phyloP scores from a whole-genome alignment of 2,329 filamentous ascomycete species.

The Ambrosiella cleistominuta region DNA sequence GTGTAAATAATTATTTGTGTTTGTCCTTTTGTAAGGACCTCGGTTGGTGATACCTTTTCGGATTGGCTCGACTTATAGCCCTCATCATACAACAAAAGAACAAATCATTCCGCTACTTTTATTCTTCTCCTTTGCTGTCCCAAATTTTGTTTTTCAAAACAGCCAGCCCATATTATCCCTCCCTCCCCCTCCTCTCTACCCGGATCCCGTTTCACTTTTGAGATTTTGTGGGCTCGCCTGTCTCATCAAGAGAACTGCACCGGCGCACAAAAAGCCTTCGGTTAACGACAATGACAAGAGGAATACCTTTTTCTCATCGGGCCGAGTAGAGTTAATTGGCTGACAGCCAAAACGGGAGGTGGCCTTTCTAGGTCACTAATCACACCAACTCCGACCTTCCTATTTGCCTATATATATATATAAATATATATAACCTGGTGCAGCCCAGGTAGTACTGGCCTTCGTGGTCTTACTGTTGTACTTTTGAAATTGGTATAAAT shows the following conservation, averaged over 20 bases:
- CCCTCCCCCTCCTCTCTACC: not conserved
- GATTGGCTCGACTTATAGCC: too few relatives aligned
- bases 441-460: not conserved
- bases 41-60: too few relatives aligned
- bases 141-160: not conserved
- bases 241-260: slow-evolving; percentile 1
- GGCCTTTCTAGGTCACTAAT: too few relatives aligned
- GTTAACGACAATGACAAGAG: not conserved
- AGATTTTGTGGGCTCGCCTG: not conserved
- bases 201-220: not conserved
- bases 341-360: too few relatives aligned
- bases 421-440: not conserved
- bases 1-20: too few relatives aligned
- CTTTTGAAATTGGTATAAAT: too few relatives aligned
- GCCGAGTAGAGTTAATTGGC: too few relatives aligned
- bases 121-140: not conserved
- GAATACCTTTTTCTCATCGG: not conserved
- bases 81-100: too few relatives aligned
- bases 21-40: too few relatives aligned
- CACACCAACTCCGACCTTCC: not conserved
- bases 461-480: too few relatives aligned
- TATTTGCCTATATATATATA: not conserved
- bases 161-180: not conserved
- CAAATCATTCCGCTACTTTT: too few relatives aligned
- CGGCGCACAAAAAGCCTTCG: not conserved